Percentiles rank a stretch among this genome's conserved stretches.
Evolutionary conservation across 768 basidiomycete species (phyloP).

Genomic region (Phylloporus sp.): DNA sequence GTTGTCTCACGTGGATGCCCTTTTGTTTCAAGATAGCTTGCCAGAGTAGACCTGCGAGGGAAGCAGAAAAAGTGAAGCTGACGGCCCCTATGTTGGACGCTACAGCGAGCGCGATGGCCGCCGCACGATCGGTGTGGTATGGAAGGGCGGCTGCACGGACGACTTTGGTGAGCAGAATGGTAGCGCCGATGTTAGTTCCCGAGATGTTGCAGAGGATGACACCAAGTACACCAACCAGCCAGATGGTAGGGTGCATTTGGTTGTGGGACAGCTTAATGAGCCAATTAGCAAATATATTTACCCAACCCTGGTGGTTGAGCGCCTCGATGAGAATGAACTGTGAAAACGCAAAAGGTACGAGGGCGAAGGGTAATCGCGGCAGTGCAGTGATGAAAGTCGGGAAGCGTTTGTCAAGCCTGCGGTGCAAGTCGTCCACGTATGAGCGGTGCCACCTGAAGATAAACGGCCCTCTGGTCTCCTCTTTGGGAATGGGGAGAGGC

Average conservation of each 20-base stretch:
- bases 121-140: conserved; percentile 42
- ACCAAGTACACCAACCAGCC: conserved; percentile 64
- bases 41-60: conserved; percentile 88
- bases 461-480: neutral
- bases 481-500: neutral
- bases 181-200: conserved; percentile 89
- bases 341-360: conserved; percentile 88
- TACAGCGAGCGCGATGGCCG: conserved; percentile 71
- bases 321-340: conserved; percentile 93
- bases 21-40: conserved; percentile 67
- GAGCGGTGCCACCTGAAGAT: neutral
- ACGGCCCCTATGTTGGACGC: conserved; percentile 90
- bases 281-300: conserved; percentile 74
- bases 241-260: conserved; percentile 47
- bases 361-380: conserved; percentile 68
- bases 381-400: conserved; percentile 67
- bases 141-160: conserved; percentile 44
- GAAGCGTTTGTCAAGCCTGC: conserved; percentile 39
- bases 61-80: conserved; percentile 82
- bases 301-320: conserved; percentile 81
- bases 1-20: conserved; percentile 53
- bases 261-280: conserved; percentile 40
- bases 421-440: neutral
- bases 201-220: conserved; percentile 75
- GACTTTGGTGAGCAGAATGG: conserved; percentile 81